Evolutionary conservation across 2,329 filamentous ascomycete genomes (phyloP), one percentile per base, ranked within the genome.

Genomic region (Trichoderma sp.): DNA sequence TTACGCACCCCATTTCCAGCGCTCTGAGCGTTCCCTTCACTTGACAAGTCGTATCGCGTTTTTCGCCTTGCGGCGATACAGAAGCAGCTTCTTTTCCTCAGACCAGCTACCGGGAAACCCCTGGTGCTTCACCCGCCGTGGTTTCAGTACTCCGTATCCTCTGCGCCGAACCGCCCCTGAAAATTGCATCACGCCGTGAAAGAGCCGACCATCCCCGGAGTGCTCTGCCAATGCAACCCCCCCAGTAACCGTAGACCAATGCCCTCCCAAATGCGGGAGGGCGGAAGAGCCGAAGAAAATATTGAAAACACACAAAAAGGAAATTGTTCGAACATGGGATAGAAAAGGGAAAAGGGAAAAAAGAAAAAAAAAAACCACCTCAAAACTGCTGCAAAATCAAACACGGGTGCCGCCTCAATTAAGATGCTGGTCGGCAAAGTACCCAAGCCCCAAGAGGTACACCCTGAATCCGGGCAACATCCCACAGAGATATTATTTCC

Each of bases 131-230:
- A 68, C 60, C 67, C 58, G 56, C 66, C 53, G 42, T 68, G 67
- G 53, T 61, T 67, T 69, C 67, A 67, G 56, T 69, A 69, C 67
- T 69, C 67, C 67, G 64, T 67, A 56, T 67, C 64, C 63, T 58
- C 67, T 69, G 67, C 67, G 67, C 67, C 67, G 58, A 69, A 69
- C 67, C 67, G 48, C 67, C 61, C 48, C 67, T 48, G 57, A 69
- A 66, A 67, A 66, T 64, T 67, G 67, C 67, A 69, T 67, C 67
- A 67, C 67, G 67, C 67, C 67, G 58, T 69, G 64, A 69, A 69
- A 69, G 63, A 69, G 67, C 63, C 63, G 52, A 58, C 67, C 67
- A 54, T 67, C 48, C 53, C 58, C 67, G 54, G 63, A 54, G 53
- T 63, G 57, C 63, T 61, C 39, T 67, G 63, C 67, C 67, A 67